Evolutionary conservation across 345 rosid species (phyloP), one percentile per base, ranked within the genome.

Genomic region (Citrus mangshanensis): DNA sequence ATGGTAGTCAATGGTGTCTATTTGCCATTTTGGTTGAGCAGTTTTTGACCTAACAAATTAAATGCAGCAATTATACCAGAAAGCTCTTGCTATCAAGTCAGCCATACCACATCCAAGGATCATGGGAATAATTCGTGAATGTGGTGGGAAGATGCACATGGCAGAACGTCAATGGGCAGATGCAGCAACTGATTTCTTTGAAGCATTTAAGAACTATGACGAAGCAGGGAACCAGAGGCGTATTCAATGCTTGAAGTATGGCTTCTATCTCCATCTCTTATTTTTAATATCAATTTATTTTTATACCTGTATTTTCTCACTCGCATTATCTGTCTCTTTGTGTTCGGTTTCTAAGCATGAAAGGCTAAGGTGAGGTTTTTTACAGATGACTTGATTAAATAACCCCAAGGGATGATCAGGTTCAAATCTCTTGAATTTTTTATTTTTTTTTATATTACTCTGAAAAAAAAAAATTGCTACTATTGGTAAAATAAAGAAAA

Each of bases 61-160:
- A 70, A 59, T 85, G 85, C 95, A 97, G 99, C 98, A 94, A 97
- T 83, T 97, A 70, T 97, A 97, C 89, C 98, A 85, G 64, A 97
- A 97, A 82, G 99, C 98, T 76, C 98, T 97, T 85, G 93, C 99
- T 42, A 95, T 97, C 78, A 97, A 97, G 85, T 97, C 99, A 40
- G 99, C 99, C 40, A 97, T 97, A 88, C 99, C 99, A 22, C 99
- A 97, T 91, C 99, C 99, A 70, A 91, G 99, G 87, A 97, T 97
- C 80, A 94, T 97, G 98, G 99, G 99, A 54, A 94, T 97, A 86
- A 94, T 97, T 77, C 91, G 98, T 38, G 99, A 97, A 82, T 97
- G 99, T 86, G 99, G 99, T 75, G 99, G 99, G 6, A 97, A 97
- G 87, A 97, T 97, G 99, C 98, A 94, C 86, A 97, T 93, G 99